Conservation (phyloP, 139 green algal species). For the Medakamo hakoo region DNA sequence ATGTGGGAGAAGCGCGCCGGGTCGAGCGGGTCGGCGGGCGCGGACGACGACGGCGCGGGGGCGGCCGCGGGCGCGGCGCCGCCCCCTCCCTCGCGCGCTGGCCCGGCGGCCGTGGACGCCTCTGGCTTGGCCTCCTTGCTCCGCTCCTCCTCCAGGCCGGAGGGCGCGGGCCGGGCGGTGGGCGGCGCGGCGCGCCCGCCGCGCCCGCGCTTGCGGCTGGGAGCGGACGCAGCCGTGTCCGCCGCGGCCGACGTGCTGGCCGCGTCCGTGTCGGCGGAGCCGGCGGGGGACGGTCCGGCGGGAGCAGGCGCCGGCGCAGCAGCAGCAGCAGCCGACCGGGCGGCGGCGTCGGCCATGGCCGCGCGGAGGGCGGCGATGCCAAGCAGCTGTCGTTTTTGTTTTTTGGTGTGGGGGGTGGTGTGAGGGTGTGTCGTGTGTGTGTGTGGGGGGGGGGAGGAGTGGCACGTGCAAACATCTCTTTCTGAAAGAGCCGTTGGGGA, state of each 20-base stretch:
- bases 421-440: background rate
- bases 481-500: too few species aligned
- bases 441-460: background rate
- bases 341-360: slow-evolving; percentile 25
- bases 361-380: slow-evolving; percentile 32
- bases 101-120: background rate
- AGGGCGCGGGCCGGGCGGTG: slow-evolving; percentile 1
- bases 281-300: too few species aligned
- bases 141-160: slow-evolving; percentile 2
- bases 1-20: slow-evolving; percentile 28
- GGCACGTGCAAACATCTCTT: too few species aligned
- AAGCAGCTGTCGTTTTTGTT: slow-evolving; percentile 39
- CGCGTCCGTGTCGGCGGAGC: too few species aligned
- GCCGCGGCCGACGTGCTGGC: too few species aligned
- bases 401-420: background rate
- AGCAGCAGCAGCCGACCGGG: too few species aligned
- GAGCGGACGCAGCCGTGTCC: too few species aligned
- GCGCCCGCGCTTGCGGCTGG: too few species aligned
- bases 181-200: too few species aligned
- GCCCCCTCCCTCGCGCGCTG: background rate
- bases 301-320: too few species aligned
- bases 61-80: too few species aligned
- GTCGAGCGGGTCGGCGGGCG: background rate
- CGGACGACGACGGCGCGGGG: background rate
- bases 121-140: slow-evolving; percentile 17